These are phyloP conservation scores for Microcera coccophila DNA, from an alignment of 2,329 filamentous ascomycete species.

Conservation along the genomic window DNA sequence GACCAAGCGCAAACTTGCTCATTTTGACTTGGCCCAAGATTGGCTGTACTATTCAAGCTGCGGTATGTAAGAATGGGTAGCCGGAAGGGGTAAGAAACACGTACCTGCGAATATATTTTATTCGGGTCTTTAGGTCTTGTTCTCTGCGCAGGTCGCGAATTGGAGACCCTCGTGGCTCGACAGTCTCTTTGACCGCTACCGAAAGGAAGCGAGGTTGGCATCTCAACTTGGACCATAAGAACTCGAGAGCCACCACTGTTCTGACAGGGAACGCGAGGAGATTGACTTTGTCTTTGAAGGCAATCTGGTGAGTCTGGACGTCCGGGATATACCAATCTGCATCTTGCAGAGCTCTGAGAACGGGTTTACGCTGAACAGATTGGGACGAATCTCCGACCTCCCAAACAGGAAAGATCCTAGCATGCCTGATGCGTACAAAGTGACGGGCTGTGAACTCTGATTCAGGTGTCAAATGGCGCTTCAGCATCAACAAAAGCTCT, in stretches of 20 bases:
- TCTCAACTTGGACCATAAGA: no score
- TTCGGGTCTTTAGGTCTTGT: background rate
- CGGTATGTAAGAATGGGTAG: no score
- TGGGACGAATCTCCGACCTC: no score
- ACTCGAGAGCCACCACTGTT: background rate
- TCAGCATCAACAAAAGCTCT: no score
- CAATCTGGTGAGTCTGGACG: background rate
- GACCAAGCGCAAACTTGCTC: constrained; percentile 6
- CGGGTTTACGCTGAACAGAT: no score
- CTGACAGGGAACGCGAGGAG: constrained; percentile 2
- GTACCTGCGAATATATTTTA: constrained; percentile 1
- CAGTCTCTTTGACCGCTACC: background rate
- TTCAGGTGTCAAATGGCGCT: no score
- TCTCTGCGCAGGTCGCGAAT: constrained; percentile 2
- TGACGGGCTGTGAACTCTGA: no score
- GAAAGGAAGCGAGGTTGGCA: no score
- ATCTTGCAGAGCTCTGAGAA: constrained; percentile 1
- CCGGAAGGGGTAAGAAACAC: background rate
- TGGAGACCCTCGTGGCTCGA: background rate
- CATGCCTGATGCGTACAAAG: no score
- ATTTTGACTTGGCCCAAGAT: no score
- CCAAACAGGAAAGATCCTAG: no score
- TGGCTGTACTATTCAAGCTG: no score
- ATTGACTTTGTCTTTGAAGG: constrained; percentile 3
- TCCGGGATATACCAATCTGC: constrained; percentile 8